These are phyloP conservation scores for Globomyces pollinis-pini DNA, from an alignment of 192 early-diverging fungal genomes.

Conservation along the genomic window DNA sequence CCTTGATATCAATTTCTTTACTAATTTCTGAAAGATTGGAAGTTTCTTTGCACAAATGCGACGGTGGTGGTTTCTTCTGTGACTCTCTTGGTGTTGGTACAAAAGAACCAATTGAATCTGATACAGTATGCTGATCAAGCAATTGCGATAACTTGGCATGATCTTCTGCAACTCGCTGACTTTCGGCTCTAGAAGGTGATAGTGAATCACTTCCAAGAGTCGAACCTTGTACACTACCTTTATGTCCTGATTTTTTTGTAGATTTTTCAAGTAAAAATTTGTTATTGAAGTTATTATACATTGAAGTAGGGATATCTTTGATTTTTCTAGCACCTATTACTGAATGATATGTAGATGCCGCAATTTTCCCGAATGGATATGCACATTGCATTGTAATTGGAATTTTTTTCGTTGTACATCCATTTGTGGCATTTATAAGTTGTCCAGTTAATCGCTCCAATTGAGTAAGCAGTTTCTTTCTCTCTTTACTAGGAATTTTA, in stretches of 20 bases:
- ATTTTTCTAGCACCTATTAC: not conserved
- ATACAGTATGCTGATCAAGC: not conserved
- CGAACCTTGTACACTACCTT: not conserved
- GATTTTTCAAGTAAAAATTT: not conserved
- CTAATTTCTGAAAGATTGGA: too few relatives aligned
- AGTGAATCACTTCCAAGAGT: too few relatives aligned
- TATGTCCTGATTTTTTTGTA: not conserved
- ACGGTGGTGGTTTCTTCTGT: too few relatives aligned
- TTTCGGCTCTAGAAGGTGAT: not conserved
- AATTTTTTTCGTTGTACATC: too few relatives aligned
- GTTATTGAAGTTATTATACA: not conserved
- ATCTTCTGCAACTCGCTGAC: not conserved
- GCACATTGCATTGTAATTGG: slow-evolving; percentile 51
- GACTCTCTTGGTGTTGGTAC: not conserved
- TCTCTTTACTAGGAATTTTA: slow-evolving; percentile 49
- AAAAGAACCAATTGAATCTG: not conserved
- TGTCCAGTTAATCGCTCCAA: slow-evolving; percentile 50
- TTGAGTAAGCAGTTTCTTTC: slow-evolving; percentile 53
- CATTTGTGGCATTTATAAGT: slow-evolving; percentile 21
- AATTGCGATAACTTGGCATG: not conserved
- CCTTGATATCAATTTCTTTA: too few relatives aligned
- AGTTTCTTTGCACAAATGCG: too few relatives aligned
- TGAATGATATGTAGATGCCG: slow-evolving; percentile 17
- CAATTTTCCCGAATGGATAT: slow-evolving; percentile 48
- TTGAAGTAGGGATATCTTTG: not conserved